Percentiles rank a stretch among this genome's conserved stretches.
Conservation (phyloP, 169 alveolate genomes). For the Perkinsus marinus region DNA sequence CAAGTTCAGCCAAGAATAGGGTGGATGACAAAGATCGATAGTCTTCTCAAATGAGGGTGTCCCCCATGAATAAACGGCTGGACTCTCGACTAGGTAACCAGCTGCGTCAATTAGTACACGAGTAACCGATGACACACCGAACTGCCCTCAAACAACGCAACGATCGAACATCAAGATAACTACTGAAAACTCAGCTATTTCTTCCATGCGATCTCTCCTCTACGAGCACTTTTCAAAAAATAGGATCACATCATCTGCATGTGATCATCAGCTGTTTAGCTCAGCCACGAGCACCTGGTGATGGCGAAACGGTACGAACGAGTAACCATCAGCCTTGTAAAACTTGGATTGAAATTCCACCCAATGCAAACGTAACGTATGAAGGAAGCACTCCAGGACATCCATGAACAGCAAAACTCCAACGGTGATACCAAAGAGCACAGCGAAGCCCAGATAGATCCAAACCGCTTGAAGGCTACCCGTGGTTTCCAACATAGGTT, state of each 20-base stretch:
- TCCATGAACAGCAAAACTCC: conserved; percentile 96
- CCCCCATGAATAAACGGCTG: too few species aligned
- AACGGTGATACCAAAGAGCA: conserved; percentile 79
- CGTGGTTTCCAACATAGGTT: conserved; percentile 16
- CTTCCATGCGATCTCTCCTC: background rate
- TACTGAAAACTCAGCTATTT: background rate
- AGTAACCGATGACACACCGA: too few species aligned
- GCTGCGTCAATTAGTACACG: too few species aligned
- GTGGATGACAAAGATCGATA: too few species aligned
- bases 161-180: background rate
- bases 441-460: conserved; percentile 53
- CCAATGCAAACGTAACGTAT: conserved; percentile 99
- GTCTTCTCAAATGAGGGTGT: too few species aligned
- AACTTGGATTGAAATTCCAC: conserved; percentile 99
- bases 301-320: conserved; percentile 67
- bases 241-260: conserved; percentile 21
- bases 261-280: conserved; percentile 16
- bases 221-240: conserved; percentile 14
- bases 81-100: too few species aligned
- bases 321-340: conserved; percentile 93
- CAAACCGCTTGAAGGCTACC: conserved; percentile 20
- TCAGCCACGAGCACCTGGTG: conserved; percentile 28
- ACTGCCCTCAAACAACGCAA: too few species aligned
- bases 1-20: too few species aligned
- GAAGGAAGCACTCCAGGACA: conserved; percentile 94